Evolutionary conservation across 2,329 filamentous ascomycete species (phyloP).

Genomic region (Dactylellina leptospora): DNA sequence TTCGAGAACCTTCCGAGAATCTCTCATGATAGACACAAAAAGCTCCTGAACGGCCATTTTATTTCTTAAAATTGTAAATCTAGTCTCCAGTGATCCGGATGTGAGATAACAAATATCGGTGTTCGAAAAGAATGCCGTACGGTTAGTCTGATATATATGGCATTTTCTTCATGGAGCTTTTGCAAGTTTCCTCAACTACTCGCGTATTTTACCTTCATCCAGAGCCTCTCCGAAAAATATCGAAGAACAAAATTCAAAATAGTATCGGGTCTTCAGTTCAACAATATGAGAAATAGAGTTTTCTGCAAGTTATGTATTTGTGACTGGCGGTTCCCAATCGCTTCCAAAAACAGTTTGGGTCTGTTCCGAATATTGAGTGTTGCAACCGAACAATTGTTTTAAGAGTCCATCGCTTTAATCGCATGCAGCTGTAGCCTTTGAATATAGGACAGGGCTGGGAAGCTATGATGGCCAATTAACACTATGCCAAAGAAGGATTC

Average conservation of each 20-base stretch:
- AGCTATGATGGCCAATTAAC: background rate
- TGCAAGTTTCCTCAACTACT: background rate
- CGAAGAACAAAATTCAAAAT: background rate
- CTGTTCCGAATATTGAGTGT: background rate
- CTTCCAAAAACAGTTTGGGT: background rate
- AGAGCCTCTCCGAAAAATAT: constrained; percentile 1
- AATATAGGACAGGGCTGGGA: background rate
- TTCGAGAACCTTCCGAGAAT: background rate
- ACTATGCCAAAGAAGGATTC: too few relatives aligned
- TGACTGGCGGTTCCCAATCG: background rate
- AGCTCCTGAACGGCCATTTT: background rate
- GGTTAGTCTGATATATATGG: too few relatives aligned
- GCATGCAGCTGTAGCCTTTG: background rate
- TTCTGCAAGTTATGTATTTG: background rate
- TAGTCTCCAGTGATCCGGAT: background rate
- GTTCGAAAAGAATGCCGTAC: too few relatives aligned
- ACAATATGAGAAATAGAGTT: background rate
- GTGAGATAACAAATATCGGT: too few relatives aligned
- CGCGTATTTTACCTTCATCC: background rate
- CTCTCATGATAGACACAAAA: background rate
- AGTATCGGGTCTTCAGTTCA: background rate
- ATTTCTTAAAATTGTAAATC: background rate
- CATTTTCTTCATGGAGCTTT: background rate
- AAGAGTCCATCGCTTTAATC: background rate
- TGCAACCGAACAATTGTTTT: background rate